Evolutionary conservation across 2,329 filamentous ascomycete genomes (phyloP), one percentile per base, ranked within the genome.

Genomic region (Meredithiella fracta): DNA sequence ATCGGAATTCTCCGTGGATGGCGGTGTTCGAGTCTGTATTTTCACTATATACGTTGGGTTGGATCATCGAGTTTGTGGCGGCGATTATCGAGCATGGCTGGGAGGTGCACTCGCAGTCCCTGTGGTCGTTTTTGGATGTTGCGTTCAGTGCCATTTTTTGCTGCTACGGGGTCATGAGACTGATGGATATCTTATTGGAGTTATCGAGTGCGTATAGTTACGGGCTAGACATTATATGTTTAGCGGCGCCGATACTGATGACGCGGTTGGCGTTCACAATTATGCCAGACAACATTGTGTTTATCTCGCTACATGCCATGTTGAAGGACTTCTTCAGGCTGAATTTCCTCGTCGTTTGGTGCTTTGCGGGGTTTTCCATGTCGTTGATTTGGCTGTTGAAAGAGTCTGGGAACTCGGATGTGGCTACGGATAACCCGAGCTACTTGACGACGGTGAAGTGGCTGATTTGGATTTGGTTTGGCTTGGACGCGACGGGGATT

Each of bases 381-480:
- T 79, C 81, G 6, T 73, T 87, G 66, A 74, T 78, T 59, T 86
- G 83, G 82, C 75, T 87, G 6, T 63, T 69, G 34, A 58, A 58
- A 14, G 57, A 58, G 31, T 58, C 57, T n/a, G 44, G 50, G 3
- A 58, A 58, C 57, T 58, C 57, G 14, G 57, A 58, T 22, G 50
- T 51, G n/a, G 64, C 63, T 25, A 63, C 63, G 1, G 58, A 67
- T 58, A 60, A 64, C 22, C 67, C 68, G 1, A 64, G 63, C 38
- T 72, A 70, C 69, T 65, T 67, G 29, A 82, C 80, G 0, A 83
- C 86, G 52, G 76, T 76, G 31, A 86, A 86, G 66, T 87, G 83
- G 83, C 83, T 87, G 74, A 72, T 87, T 2, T 86, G 81, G 80
- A 84, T 87, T 61, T 87, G 83, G 83, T 87, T 87, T 62, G 83